Base-by-base conservation (phyloP, 1,284 basidiomycete species). In the Megacollybia platyphylla region DNA sequence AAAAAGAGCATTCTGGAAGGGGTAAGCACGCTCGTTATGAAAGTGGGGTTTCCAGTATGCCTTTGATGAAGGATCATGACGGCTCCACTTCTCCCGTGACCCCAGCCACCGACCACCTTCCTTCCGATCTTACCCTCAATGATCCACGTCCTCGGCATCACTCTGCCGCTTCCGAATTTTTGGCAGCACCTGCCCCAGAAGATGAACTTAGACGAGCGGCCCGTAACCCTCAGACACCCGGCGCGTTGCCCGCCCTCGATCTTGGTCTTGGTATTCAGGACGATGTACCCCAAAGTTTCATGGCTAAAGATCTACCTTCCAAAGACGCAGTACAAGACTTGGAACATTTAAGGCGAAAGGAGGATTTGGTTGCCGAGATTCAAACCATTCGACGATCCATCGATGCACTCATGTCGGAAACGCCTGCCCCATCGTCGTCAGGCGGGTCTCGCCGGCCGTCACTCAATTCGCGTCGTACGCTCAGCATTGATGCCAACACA, bases 311-410 rank as follows among this genome's bases (percentile, higher is more conserved):
- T 47, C 59, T 63, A 27, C 51, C 55, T 20, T 56, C 61, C 40
- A 59, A 56, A 34, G 64, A 65, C 39, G 57, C 59, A 26, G 57
- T 67, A 27, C 54, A 66, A 15, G 76, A 79, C 41, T 51, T 73
- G 40, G 75, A 77, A 45, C 76, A 79, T 29, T 54, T 80, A 18
- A 73, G 67, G 55, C 72, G 72, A 51, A 84, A 81, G 55, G 73
- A 84, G 54, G 73, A 75, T 38, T 67, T 89, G 3, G 61, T 84
- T 40, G 66, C 71, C 15, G 86, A 89, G 58, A 89, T 89, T 42
- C 71, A 80, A 52, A 79, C 71, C 8, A 83, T 89, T 46, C 73
- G 86, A 36, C 69, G 73, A 50, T 86, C 83, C 2, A 85, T 89
- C 52, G 82, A 87, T 40, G 63, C 73, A 2, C 63, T 88, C 40